Evolutionary conservation across 352 stramenopile species (phyloP).

Genomic region (Phytophthora agathidicida): DNA sequence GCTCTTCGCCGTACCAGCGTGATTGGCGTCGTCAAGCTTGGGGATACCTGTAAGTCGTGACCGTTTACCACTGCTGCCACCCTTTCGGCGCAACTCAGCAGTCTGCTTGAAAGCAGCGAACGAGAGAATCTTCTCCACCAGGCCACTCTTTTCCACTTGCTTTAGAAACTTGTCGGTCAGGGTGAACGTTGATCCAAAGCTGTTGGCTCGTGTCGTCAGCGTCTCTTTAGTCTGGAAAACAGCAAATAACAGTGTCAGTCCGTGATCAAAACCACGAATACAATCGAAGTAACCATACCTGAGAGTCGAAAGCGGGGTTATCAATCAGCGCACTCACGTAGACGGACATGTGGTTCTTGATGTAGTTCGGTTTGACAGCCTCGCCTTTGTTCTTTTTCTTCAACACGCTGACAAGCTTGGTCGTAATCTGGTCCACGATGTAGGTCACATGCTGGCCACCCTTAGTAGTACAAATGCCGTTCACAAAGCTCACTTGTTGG

Average conservation of each 20-base stretch:
- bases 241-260: neutral
- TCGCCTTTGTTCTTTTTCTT: slow-evolving; percentile 96
- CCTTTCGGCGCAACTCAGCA: slow-evolving; percentile 89
- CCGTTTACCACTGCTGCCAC: slow-evolving; percentile 82
- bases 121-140: slow-evolving; percentile 91
- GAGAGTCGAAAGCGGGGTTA: slow-evolving; percentile 98
- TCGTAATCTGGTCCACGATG: slow-evolving; percentile 90
- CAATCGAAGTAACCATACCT: slow-evolving; percentile 48
- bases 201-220: slow-evolving; percentile 88
- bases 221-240: slow-evolving; percentile 95
- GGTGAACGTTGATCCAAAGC: slow-evolving; percentile 89
- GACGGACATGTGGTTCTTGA: slow-evolving; percentile 96
- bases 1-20: slow-evolving; percentile 90
- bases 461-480: slow-evolving; percentile 96
- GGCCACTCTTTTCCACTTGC: slow-evolving; percentile 87
- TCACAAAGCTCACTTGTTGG: slow-evolving; percentile 98
- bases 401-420: slow-evolving; percentile 89
- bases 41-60: slow-evolving; percentile 90
- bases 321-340: slow-evolving; percentile 97
- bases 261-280: neutral
- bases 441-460: slow-evolving; percentile 97
- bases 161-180: slow-evolving; percentile 91
- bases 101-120: slow-evolving; percentile 94
- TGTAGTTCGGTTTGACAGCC: slow-evolving; percentile 93
- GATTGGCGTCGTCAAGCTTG: slow-evolving; percentile 98